Base-by-base conservation (phyloP, 140 eudicot species). In the Flaveria floridana region DNA sequence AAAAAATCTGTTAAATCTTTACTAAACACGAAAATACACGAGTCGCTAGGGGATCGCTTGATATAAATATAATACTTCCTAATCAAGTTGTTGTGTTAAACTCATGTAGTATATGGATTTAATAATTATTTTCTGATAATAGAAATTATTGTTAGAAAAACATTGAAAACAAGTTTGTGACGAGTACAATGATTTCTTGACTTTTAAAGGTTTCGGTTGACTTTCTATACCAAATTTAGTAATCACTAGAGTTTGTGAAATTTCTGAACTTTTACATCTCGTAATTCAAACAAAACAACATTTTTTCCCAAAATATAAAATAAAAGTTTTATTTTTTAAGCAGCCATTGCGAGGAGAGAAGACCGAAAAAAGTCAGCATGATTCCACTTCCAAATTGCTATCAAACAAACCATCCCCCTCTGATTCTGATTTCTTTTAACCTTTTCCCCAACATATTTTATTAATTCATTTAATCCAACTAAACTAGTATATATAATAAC, bases 311-410 rank as follows among this genome's bases (percentile, higher is more conserved):
- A 8, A 44, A 44, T 8, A 10, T 44, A 44, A 8, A 44, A 44
- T 44, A 44, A 42, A 6, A 1, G 11, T 44, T 44, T 8, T 8
- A 8, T 44, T 44, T 44, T 44, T 2, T 42, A 44, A 44, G 50
- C 50, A 44, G 50, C 4, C 50, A 44, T 44, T 44, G 50, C 50
- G 50, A 44, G 15, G 50, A 44, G 13, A 44, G 2, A 44, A 44
- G 50, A 8, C 50, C 12, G 0, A 14, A 11, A 44, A 44, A 44
- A 79, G 86, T 85, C 85, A 77, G 76, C 85, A 58, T 65, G 87
- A 86, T 86, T 83, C 87, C 86, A 75, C 65, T 71, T 86, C 90
- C 90, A 86, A 86, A 80, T 65, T 64, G 65, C 87, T 80, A 82
- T 11, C 53, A 80, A 73, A 80, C 87, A 85, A 82, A 68, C 28